Evolutionary conservation across 306 rosid genomes (phyloP).

Genomic region (Pachyrhizus erosus): DNA sequence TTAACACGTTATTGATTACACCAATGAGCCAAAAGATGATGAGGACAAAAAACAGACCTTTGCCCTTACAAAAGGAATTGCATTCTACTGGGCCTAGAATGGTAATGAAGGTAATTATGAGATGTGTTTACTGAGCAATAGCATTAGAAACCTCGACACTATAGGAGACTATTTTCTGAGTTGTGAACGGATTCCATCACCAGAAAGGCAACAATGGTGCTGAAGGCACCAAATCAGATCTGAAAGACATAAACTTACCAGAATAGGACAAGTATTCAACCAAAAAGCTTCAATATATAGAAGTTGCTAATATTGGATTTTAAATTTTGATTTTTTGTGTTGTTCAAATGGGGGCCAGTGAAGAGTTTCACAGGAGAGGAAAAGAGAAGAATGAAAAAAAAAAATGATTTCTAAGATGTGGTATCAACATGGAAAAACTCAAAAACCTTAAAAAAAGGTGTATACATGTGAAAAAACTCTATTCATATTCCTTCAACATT

Average conservation of each 20-base stretch:
- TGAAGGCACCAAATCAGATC: conserved; percentile 28
- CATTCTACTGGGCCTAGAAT: background rate
- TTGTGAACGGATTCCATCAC: conserved; percentile 1
- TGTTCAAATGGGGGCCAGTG: background rate
- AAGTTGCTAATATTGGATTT: conserved; percentile 6
- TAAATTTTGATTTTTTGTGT: background rate
- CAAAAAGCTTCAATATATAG: background rate
- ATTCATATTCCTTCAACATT: conserved; percentile 16
- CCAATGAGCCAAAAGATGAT: conserved; percentile 25
- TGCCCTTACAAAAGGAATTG: conserved; percentile 2
- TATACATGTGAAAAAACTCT: background rate
- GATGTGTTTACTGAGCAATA: background rate
- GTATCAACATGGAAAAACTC: background rate
- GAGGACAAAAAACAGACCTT: background rate
- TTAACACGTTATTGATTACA: background rate
- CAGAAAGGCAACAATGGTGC: background rate
- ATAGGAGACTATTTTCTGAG: conserved; percentile 28
- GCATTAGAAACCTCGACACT: background rate
- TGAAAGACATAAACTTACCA: background rate
- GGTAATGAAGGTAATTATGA: background rate
- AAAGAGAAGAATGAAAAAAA: background rate
- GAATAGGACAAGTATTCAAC: conserved; percentile 10
- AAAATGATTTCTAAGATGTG: background rate
- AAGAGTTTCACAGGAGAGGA: background rate
- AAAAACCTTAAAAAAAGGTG: background rate